Conservation (phyloP, 1,284 basidiomycete genomes). For the Naganishia albida region DNA sequence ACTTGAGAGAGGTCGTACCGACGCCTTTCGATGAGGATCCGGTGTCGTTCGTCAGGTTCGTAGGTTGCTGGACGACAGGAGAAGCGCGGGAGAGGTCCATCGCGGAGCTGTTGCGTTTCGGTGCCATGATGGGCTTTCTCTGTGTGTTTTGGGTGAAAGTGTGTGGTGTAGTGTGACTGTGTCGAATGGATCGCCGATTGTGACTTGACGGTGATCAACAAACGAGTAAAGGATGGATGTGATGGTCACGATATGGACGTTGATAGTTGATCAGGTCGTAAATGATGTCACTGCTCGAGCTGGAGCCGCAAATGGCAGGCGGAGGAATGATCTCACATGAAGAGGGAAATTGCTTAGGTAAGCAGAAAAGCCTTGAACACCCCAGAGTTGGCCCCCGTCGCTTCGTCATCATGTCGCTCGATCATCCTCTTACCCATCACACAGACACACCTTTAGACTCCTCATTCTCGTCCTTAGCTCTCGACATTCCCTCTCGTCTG, state of each 20-base stretch:
- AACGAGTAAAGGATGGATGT: neutral
- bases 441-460: neutral
- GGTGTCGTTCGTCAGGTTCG: conserved; percentile 5
- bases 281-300: conserved; percentile 9
- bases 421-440: conserved; percentile 5
- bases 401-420: conserved; percentile 25
- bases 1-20: neutral
- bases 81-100: conserved; percentile 17
- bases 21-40: conserved; percentile 10
- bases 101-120: neutral
- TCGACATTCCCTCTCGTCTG: neutral
- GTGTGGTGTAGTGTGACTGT: conserved; percentile 1
- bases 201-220: conserved; percentile 22
- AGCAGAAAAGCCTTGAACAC: neutral
- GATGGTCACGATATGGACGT: neutral
- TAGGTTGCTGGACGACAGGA: neutral
- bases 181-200: conserved; percentile 3
- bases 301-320: conserved; percentile 12
- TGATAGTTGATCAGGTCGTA: neutral
- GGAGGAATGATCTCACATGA: conserved; percentile 20
- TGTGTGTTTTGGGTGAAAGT: neutral
- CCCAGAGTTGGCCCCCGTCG: conserved; percentile 14
- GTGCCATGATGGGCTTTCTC: neutral
- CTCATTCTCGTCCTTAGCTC: neutral
- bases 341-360: no score